Evolutionary conservation across 345 rosid genomes (phyloP), one percentile per base, ranked within the genome.

Genomic region (Pseudoturritis turrita): DNA sequence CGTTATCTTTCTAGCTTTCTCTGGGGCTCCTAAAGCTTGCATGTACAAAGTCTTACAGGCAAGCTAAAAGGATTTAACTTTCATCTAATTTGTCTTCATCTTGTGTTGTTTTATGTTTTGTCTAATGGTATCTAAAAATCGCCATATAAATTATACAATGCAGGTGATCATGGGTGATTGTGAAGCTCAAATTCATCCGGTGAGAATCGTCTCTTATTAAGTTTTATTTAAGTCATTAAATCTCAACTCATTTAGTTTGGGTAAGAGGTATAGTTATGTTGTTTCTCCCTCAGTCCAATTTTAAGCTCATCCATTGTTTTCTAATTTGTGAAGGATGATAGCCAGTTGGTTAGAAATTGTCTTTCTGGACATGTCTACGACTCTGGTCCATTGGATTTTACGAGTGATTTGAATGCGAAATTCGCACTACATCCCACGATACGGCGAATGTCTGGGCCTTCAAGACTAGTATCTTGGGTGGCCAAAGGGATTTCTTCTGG

Each of bases 21-120:
- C 97, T 73, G 97, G 93, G 2, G 90, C 90, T 81, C 72, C 96
- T 1, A 91, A 95, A 80, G 96, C 97, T 71, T 91, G 96, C 77
- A 80, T 89, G 97, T 84, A 87, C 83, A 89, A 95, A 84, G 88
- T 85, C 22, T 80, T 87, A 61, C 96, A 95, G 96, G 99, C 78
- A 79, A 53, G 19, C 40, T 51, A 19, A 35, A 37, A 25, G 25
- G 23, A 29, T 54, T 65, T 1, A 9, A 41, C 40, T 71, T 66
- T 41, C n/a, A 41, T 59, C 12, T 29, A 1, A 7, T 41, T 49
- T 37, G n/a, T 54, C 5, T 18, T 29, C 35, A 40, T 39, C 10
- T 26, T 67, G 36, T 74, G 41, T 2, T 53, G 41, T 12, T 73
- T 63, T 45, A 12, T 66, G 73, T 44, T 62, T 63, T 57, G 33